Conservation (phyloP, 768 basidiomycete genomes). For the Trametes punicea region DNA sequence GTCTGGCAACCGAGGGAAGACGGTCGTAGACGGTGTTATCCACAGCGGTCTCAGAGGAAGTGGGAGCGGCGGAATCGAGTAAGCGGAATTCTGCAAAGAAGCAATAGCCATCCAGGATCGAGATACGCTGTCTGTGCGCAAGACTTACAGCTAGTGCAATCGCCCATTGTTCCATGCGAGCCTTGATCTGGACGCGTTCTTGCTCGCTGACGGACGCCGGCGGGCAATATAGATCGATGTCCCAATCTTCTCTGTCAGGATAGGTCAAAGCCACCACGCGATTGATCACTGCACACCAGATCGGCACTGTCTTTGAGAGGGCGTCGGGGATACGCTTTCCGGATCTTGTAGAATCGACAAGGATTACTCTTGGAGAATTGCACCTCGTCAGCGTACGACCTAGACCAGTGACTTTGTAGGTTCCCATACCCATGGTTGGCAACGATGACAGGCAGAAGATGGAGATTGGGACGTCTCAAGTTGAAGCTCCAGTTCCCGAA, state of each 20-base stretch:
- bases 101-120: not conserved
- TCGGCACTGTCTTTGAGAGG: constrained; percentile 79
- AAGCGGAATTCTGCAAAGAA: constrained; percentile 59
- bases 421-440: constrained; percentile 58
- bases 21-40: constrained; percentile 71
- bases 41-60: constrained; percentile 82
- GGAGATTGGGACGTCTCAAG: constrained; percentile 79
- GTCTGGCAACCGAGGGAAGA: constrained; percentile 41
- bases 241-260: constrained; percentile 40
- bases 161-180: constrained; percentile 65
- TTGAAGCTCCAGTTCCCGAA: constrained; percentile 83
- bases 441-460: constrained; percentile 58
- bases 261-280: constrained; percentile 40
- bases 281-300: constrained; percentile 93
- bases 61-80: constrained; percentile 55
- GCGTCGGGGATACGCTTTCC: constrained; percentile 96
- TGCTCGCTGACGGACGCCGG: constrained; percentile 63
- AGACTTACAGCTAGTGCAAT: constrained; percentile 56
- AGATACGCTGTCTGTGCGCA: not conserved
- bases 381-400: not conserved
- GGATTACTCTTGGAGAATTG: constrained; percentile 51
- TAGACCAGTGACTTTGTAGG: not conserved
- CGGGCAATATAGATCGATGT: constrained; percentile 64
- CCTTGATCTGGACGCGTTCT: constrained; percentile 79
- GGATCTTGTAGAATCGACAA: constrained; percentile 90